Base-by-base conservation (phyloP, 192 early-diverging fungal species). In the Chytriomyces hyalinus region DNA sequence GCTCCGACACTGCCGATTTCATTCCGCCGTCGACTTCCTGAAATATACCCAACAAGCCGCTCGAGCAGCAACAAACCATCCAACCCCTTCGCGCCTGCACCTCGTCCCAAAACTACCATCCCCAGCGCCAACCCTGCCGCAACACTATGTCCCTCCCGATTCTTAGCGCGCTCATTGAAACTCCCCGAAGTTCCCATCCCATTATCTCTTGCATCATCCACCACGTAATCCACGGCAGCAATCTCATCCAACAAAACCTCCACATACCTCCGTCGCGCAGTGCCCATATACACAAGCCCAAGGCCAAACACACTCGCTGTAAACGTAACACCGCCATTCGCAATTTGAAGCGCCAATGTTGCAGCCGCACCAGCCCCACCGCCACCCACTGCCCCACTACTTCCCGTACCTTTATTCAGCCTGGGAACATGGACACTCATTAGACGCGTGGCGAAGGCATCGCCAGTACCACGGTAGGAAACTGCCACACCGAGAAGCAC, bases 51-150 rank as follows among this genome's bases (percentile, higher is more conserved):
- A 49, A 82, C 67, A 20, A 85, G 64, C 28, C 71, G 50, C 61
- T 85, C 65, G 0, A 84, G n/a, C 53, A 82, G 66, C 20, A 36
- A 15, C 15, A 65, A 15, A 7, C 45, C 48, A 70, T 61, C 50
- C n/a, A 59, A 50, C 22, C 26, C 49, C 17, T 83, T 83, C 48
- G 66, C 77, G 0, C 87, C 75, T 22, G 80, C 82, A 17, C 91
- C 93, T 53, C 84, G 79, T 6, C 92, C 94, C 4, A 96, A 83
- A 8, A 84, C 89, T n/a, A 94, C 90, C 26, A 96, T 87, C 4
- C 95, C 96, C 48, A 98, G 80, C 0, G 93, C 89, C 77, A 97
- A 91, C 1, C 96, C 96, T 77, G 82, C 82, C 5, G 80, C 76
- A 48, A 83, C 67, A 47, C 78, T 49, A 51, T 80, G 82, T n/a